Evolutionary conservation across 192 early-diverging fungal genomes (phyloP).

Genomic region (Entomortierella beljakovae): DNA sequence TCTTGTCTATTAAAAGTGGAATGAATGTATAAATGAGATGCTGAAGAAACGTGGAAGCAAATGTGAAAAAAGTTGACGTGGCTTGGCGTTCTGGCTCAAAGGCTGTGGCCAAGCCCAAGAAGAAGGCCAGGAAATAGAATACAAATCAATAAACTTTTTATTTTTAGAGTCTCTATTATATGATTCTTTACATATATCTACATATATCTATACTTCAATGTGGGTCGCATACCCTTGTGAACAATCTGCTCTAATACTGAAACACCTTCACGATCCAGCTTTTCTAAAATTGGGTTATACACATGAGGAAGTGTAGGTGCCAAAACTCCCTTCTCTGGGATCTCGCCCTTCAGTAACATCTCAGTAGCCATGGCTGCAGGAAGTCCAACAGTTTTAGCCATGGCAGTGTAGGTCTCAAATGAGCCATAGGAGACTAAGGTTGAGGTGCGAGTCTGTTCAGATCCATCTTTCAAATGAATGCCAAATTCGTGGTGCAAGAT

Average conservation of each 20-base stretch:
- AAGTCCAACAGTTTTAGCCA: constrained; percentile 86
- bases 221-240: constrained; percentile 53
- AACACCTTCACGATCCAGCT: constrained; percentile 72
- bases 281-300: constrained; percentile 77
- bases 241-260: constrained; percentile 68
- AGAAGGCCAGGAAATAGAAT: neutral
- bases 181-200: neutral
- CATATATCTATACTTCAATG: constrained; percentile 31
- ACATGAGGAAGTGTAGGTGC: constrained; percentile 76
- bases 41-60: neutral
- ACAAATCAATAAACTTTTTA: neutral
- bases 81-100: constrained; percentile 6
- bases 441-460: constrained; percentile 71
- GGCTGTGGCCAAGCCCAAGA: neutral
- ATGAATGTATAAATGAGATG: neutral
- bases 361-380: constrained; percentile 83
- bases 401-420: constrained; percentile 75
- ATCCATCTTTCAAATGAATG: constrained; percentile 74
- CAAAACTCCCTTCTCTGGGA: constrained; percentile 71
- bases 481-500: constrained; percentile 97
- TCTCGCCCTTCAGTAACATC: constrained; percentile 64
- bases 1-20: neutral
- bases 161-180: neutral
- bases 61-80: neutral
- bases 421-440: constrained; percentile 76